phyloP scores from a whole-genome alignment of 345 rosid genomes.

The Salix viminalis region DNA sequence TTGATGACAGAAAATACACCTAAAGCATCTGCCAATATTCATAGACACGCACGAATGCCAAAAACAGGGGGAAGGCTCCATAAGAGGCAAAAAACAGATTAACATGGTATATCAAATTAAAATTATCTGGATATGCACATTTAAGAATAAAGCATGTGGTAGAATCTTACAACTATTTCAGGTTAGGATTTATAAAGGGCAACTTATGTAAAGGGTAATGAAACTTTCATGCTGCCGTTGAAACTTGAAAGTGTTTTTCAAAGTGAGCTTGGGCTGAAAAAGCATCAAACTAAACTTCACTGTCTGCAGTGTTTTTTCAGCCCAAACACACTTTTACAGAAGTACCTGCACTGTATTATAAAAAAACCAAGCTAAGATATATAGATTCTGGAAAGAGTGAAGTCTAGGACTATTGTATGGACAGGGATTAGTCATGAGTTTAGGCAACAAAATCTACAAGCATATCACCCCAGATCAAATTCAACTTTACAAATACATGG shows the following conservation, averaged over 20 bases:
- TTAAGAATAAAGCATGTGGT: not conserved
- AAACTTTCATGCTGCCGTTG: not conserved
- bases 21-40: not conserved
- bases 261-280: not conserved
- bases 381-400: not conserved
- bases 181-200: not conserved
- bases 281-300: not conserved
- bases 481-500: not conserved
- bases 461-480: not conserved
- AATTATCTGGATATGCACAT: not conserved
- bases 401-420: not conserved
- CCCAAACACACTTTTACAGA: not conserved
- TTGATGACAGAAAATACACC: not conserved
- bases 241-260: not conserved
- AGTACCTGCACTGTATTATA: not conserved
- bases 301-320: not conserved
- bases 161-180: not conserved
- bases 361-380: not conserved
- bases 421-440: not conserved
- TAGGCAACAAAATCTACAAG: not conserved
- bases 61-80: not conserved
- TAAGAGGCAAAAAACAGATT: not conserved
- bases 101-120: no score
- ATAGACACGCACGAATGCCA: not conserved
- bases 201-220: not conserved